Base-by-base conservation (phyloP, 2,329 filamentous ascomycete genomes). In the Colletotrichum filicis region DNA sequence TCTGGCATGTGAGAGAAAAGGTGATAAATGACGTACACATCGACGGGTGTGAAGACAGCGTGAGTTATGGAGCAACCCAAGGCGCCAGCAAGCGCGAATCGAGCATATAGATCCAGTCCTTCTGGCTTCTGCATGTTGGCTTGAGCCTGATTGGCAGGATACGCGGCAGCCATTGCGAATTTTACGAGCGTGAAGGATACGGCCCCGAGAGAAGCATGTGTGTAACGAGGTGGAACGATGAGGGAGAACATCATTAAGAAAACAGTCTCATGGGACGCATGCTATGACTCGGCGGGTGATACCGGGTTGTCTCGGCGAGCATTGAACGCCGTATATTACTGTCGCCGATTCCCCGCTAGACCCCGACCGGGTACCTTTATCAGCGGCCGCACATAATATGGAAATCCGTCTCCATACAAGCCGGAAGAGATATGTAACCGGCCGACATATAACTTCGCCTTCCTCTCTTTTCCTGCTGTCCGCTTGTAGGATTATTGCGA, bases 21-120 rank as follows among this genome's bases (percentile, higher is more conserved):
- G 16, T 24, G 24, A 49, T 30, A 62, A 32, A 62, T 59, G 66
- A 94, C 95, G 86, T 97, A 98, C 96, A 99, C 96, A 93, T 99
- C 96, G 85, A 99, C 95, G 82, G 96, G 96, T 79, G 97, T 99
- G 81, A 98, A 92, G 82, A 90, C 93, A 86, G 95, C 97, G 91
- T 99, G 97, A 82, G 97, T 99, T 87, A 98, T 88, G 80, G 95
- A 96, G 87, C 97, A 98, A 92, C 97, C 98, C 89, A 98, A 88
- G 80, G 97, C 97, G 87, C 97, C 97, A 80, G 97, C 95, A 80
- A 99, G 93, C 86, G 97, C 96, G 88, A 98, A 98, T 86, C 95
- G 92, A 80, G 94, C 94, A 92, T 49, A 49, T 0, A 49, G 4
- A 11, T 49, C 19, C 19, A 49, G 19, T 12, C 52, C 24, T 5